Conservation (phyloP, 2,329 filamentous ascomycete species). For the Domatiomyces catenatus region DNA sequence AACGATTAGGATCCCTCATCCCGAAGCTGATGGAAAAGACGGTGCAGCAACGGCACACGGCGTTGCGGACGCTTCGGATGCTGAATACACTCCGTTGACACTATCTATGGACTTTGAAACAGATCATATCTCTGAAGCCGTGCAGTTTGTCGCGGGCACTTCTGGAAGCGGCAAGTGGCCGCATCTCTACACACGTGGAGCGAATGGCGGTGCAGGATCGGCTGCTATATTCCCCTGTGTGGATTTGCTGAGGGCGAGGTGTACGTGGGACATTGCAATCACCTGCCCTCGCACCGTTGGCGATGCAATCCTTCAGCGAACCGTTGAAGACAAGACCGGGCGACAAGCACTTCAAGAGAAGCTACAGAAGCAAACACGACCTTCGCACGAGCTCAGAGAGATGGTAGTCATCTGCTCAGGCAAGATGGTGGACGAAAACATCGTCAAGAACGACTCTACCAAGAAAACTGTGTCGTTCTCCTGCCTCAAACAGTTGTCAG, state of each 20-base stretch:
- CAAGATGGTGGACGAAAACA: constrained; percentile 67
- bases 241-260: constrained; percentile 67
- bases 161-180: constrained; percentile 70
- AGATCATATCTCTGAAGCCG: constrained; percentile 61
- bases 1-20: constrained; percentile 30
- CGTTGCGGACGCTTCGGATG: constrained; percentile 25
- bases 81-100: constrained; percentile 43
- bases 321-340: constrained; percentile 4
- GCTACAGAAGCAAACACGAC: constrained; percentile 6
- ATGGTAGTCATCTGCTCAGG: constrained; percentile 86
- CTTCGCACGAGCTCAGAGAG: constrained; percentile 33
- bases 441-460: constrained; percentile 58
- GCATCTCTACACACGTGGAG: constrained; percentile 79
- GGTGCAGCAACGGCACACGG: constrained; percentile 23
- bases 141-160: constrained; percentile 81
- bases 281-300: constrained; percentile 75
- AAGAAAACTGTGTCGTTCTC: constrained; percentile 83
- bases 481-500: constrained; percentile 57
- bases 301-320: constrained; percentile 39
- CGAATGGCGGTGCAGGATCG: constrained; percentile 59
- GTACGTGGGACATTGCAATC: constrained; percentile 76
- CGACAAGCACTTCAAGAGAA: constrained; percentile 1
- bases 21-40: constrained; percentile 21
- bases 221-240: constrained; percentile 87
- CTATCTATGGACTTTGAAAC: constrained; percentile 64